Evolutionary conservation across 306 rosid genomes (phyloP), one percentile per base, ranked within the genome.

Genomic region (Cucurbita argyrosperma): DNA sequence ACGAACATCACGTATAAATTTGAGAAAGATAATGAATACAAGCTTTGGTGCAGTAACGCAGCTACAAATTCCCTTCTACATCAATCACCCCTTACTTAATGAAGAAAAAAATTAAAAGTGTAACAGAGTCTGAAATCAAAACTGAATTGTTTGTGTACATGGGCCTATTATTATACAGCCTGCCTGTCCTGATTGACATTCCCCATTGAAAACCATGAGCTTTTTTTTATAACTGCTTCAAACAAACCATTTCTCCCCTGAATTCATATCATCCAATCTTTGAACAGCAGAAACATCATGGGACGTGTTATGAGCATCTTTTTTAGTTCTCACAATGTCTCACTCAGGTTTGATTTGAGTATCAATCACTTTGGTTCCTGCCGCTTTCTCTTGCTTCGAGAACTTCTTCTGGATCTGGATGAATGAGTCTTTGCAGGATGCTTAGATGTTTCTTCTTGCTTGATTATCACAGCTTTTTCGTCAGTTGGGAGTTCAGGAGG

Each of bases 401-500:
- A 46, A 40, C 83, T 84, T 79, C 86, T 89, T 71, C 84, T 83
- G 43, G 92, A 67, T 87, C 89, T 85, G 15, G 97, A 78, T 6
- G 90, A 72, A 72, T 86, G 87, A 1, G 87, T 79, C 87, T 87
- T 95, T 55, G 90, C 23, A 40, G 96, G 71, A 72, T 57, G 91
- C 80, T 88, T 91, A 65, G 55, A 77, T 7, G 72, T 42, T 46
- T 65, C 90, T 75, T 87, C 89, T 76, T 85, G 87, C 2, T 75
- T 76, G 77, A 79, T 81, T 10, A 13, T 72, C 5, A 64, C 60
- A 35, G 74, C 77, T 64, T 84, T 87, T 38, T 86, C 97, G 37
- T 74, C 79, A 10, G 91, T 77, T 49, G 90, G 93, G 57, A 91
- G 96, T 81, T 95, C 99, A 10, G 96, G 99, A 71, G 96, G 99